These are phyloP conservation scores for Colletotrichum agaves DNA, from an alignment of 2,329 filamentous ascomycete genomes.

Conservation along the genomic window DNA sequence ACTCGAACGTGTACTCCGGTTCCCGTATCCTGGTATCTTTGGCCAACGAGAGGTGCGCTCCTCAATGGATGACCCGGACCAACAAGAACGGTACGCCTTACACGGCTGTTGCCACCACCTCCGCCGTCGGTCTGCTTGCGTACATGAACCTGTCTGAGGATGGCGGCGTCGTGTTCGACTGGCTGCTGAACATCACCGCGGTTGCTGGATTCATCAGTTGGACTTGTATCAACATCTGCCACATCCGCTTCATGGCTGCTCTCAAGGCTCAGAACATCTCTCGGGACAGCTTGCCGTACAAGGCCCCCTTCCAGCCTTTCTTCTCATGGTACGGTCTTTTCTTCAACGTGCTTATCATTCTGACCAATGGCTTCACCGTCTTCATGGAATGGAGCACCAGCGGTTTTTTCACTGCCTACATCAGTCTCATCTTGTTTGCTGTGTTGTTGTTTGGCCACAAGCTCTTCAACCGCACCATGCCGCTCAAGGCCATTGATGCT, in stretches of 20 bases:
- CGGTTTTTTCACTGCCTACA: conserved; percentile 72
- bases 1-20: conserved; percentile 80
- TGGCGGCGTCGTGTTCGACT: conserved; percentile 73
- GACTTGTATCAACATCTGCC: conserved; percentile 72
- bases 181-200: conserved; percentile 77
- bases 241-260: conserved; percentile 73
- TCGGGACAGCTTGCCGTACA: conserved; percentile 68
- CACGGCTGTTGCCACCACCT: conserved; percentile 65
- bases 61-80: conserved; percentile 67
- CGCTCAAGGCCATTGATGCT: conserved; percentile 50
- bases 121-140: conserved; percentile 70
- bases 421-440: conserved; percentile 72
- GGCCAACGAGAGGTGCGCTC: conserved; percentile 72
- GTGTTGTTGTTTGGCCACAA: conserved; percentile 72
- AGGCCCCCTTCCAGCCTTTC: conserved; percentile 70
- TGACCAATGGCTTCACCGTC: conserved; percentile 76
- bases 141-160: conserved; percentile 73
- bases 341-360: conserved; percentile 71
- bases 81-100: conserved; percentile 72
- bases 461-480: conserved; percentile 53
- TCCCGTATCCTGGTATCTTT: conserved; percentile 75
- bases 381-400: conserved; percentile 72
- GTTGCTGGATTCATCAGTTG: conserved; percentile 78
- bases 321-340: conserved; percentile 73
- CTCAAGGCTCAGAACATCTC: conserved; percentile 66